Conservation (phyloP, 2,329 filamentous ascomycete genomes). For the Phialophora verrucosa region DNA sequence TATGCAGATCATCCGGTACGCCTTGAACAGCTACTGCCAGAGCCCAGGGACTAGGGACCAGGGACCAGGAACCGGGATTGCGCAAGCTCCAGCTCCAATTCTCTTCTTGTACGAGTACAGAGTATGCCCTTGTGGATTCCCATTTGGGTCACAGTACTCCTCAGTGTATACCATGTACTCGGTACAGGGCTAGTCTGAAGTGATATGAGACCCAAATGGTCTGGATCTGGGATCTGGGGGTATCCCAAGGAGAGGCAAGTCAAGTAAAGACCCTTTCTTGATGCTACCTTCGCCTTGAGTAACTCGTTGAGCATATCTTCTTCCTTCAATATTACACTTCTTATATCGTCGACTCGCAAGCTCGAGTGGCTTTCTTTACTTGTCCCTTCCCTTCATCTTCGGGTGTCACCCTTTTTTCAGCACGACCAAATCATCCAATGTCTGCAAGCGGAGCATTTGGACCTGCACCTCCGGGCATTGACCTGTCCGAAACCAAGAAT, state of each 20-base stretch:
- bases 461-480: constrained; percentile 13
- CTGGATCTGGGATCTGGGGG: constrained; percentile 15
- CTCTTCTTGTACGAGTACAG: constrained; percentile 18
- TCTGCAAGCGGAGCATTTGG: constrained; percentile 19
- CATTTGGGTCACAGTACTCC: constrained; percentile 16
- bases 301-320: constrained; percentile 11
- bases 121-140: constrained; percentile 16
- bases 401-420: constrained; percentile 5
- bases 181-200: constrained; percentile 18
- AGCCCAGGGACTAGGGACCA: constrained; percentile 8
- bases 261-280: constrained; percentile 13
- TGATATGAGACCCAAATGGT: constrained; percentile 16
- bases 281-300: constrained; percentile 13
- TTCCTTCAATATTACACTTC: constrained; percentile 13
- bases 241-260: constrained; percentile 18
- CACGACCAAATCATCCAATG: constrained; percentile 18
- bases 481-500: constrained; percentile 17
- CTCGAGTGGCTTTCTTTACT: constrained; percentile 18
- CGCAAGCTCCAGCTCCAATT: constrained; percentile 17
- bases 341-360: constrained; percentile 19
- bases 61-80: constrained; percentile 18
- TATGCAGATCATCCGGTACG: constrained; percentile 16
- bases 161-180: constrained; percentile 14
- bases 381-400: constrained; percentile 9
- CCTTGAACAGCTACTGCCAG: constrained; percentile 14